Conservation (phyloP, 1,284 basidiomycete genomes). For the Puccinia novopanici region DNA sequence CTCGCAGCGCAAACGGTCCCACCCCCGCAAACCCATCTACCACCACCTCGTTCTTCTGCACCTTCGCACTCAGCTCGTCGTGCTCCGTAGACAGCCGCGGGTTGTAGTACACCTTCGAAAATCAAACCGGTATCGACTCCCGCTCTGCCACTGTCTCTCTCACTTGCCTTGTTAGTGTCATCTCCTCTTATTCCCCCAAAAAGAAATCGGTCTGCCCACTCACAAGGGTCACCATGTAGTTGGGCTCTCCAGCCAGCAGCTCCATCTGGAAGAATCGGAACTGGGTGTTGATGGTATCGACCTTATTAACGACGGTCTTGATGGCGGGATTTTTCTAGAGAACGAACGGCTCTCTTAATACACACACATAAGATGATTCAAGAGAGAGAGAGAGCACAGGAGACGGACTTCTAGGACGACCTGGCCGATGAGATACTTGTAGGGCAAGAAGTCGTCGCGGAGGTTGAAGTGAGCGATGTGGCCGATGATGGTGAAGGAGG, state of each 20-base stretch:
- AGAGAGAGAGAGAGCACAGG: conserved; percentile 12
- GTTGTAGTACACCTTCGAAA: conserved; percentile 96
- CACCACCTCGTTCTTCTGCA: conserved; percentile 71
- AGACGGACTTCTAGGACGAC: conserved; percentile 79
- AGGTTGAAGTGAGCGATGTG: conserved; percentile 92
- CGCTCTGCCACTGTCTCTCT: conserved; percentile 69
- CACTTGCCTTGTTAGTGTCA: neutral
- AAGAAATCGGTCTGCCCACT: conserved; percentile 54
- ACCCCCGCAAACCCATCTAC: conserved; percentile 97
- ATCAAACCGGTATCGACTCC: conserved; percentile 87
- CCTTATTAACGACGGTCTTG: conserved; percentile 92
- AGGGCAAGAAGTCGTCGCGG: conserved; percentile 84
- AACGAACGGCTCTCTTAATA: too few species aligned
- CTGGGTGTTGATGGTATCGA: conserved; percentile 79
- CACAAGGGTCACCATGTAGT: conserved; percentile 83
- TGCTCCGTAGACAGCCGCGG: conserved; percentile 91
- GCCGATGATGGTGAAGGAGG: conserved; percentile 82
- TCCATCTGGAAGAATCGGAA: conserved; percentile 98
- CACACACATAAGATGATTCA: too few species aligned
- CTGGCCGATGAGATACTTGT: conserved; percentile 85
- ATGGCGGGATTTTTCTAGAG: conserved; percentile 77
- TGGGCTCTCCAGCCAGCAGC: conserved; percentile 81
- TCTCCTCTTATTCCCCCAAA: neutral
- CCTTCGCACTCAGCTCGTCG: conserved; percentile 72
- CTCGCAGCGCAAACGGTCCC: conserved; percentile 92